These are phyloP conservation scores for Botrytis tulipae DNA, from an alignment of 2,329 filamentous ascomycete species.

Conservation along the genomic window DNA sequence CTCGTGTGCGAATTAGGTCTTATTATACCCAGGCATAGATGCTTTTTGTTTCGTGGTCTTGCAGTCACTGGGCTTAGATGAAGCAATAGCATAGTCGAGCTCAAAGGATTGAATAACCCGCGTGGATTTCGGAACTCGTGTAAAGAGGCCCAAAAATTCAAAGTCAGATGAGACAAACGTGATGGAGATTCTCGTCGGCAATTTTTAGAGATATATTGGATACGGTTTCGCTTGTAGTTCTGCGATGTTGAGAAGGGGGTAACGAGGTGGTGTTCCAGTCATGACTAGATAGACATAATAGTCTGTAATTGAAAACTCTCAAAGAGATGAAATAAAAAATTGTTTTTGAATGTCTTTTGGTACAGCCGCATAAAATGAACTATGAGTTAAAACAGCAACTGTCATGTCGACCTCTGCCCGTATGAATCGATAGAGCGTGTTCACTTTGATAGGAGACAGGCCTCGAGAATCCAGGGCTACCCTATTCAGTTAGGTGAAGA, in stretches of 20 bases:
- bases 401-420: too few species aligned
- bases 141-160: constrained; percentile 44
- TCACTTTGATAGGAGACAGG: background rate
- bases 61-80: too few species aligned
- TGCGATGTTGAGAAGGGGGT: constrained; percentile 46
- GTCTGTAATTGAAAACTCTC: background rate
- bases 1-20: constrained; percentile 39
- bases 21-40: too few species aligned
- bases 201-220: constrained; percentile 46
- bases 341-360: background rate
- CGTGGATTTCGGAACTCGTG: constrained; percentile 42
- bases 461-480: background rate
- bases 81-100: constrained; percentile 44
- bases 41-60: too few species aligned
- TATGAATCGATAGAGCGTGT: background rate
- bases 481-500: background rate
- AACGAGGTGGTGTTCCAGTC: constrained; percentile 22
- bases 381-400: background rate
- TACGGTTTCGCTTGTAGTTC: constrained; percentile 48
- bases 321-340: too few species aligned
- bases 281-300: background rate
- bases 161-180: constrained; percentile 46
- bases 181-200: constrained; percentile 40
- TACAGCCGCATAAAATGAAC: background rate
- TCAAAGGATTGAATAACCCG: constrained; percentile 43